Conservation (phyloP, 805 yeast genomes). For the Cyberlindnera maritima region DNA sequence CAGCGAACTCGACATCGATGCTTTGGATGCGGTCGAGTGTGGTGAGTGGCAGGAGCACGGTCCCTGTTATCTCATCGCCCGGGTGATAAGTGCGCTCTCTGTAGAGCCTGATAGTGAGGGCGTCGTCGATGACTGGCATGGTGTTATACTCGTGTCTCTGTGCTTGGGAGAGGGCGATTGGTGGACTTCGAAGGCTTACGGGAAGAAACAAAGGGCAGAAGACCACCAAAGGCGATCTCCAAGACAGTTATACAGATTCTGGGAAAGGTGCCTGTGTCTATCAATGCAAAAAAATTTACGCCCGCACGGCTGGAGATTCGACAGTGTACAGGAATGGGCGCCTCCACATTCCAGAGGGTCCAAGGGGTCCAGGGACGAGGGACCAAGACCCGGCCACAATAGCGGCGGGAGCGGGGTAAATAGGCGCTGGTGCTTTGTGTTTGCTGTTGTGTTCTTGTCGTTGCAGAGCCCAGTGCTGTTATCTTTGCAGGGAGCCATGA, state of each 20-base stretch:
- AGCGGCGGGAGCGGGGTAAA: too few species aligned
- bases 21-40: background rate
- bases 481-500: too few species aligned
- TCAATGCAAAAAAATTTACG: background rate
- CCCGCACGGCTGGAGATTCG: background rate
- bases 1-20: background rate
- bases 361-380: background rate
- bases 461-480: too few species aligned
- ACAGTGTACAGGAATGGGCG: background rate
- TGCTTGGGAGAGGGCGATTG: too few species aligned
- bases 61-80: background rate
- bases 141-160: too few species aligned
- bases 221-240: too few species aligned
- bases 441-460: too few species aligned
- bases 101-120: background rate
- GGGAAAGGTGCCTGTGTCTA: background rate
- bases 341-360: background rate
- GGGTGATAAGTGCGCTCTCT: constrained; percentile 2
- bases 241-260: background rate
- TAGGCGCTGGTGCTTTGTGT: too few species aligned
- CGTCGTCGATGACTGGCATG: background rate
- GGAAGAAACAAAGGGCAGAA: too few species aligned
- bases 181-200: too few species aligned
- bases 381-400: too few species aligned
- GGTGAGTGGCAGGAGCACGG: background rate